A percentile compares a stretch with the other conserved stretches of the same genome.
Conservation (phyloP, 2,329 filamentous ascomycete species). For the Aspergillus costaricaensis region DNA sequence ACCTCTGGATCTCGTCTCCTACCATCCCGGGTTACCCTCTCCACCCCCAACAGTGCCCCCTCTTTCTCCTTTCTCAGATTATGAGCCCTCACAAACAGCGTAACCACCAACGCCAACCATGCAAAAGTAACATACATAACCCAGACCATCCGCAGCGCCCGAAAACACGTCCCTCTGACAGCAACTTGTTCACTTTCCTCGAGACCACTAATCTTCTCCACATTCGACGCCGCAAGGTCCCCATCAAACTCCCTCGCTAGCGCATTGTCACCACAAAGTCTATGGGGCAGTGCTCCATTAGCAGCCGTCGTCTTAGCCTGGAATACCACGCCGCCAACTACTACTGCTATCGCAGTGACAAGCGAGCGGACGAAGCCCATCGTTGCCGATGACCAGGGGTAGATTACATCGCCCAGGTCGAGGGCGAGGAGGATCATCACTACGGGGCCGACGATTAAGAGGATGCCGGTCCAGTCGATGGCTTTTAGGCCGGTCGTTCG, state of each 20-base stretch:
- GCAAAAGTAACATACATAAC: not conserved
- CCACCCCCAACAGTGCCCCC: not conserved
- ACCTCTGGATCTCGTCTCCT: too few species aligned
- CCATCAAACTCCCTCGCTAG: not conserved
- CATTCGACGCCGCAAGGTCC: not conserved
- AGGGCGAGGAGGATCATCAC: constrained; percentile 56
- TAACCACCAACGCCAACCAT: not conserved
- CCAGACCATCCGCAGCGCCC: not conserved
- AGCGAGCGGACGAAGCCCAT: constrained; percentile 64
- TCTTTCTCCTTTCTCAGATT: not conserved
- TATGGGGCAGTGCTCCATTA: not conserved
- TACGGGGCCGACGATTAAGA: constrained; percentile 51
- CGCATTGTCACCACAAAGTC: not conserved
- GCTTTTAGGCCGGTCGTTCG: constrained; percentile 51
- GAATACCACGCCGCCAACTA: constrained; percentile 76
- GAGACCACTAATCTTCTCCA: not conserved
- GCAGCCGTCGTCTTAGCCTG: constrained; percentile 55
- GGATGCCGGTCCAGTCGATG: constrained; percentile 56
- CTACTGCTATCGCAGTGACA: constrained; percentile 67
- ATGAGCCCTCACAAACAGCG: not conserved
- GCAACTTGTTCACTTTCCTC: not conserved
- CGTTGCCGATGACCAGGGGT: constrained; percentile 55
- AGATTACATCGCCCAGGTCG: constrained; percentile 54
- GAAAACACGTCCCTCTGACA: not conserved
- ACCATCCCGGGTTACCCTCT: too few species aligned